Base-by-base conservation (phyloP, 1,284 basidiomycete species). In the Thecaphora thlaspeos region DNA sequence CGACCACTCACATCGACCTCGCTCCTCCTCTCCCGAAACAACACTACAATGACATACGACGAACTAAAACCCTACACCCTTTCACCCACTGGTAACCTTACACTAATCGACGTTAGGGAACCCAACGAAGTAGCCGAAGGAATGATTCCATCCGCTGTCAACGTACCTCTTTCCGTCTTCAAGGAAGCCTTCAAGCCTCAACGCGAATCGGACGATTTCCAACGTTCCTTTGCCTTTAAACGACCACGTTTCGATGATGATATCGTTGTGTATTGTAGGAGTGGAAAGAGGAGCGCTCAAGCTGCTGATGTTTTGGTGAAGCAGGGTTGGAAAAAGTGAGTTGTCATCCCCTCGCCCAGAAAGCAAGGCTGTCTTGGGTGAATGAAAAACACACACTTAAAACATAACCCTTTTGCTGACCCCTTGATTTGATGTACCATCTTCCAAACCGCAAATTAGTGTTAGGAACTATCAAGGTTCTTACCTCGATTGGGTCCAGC, bases 81-180 rank as follows among this genome's bases (percentile, higher is more conserved):
- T 70, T 86, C 85, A 68, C 94, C 94, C 0, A 86, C 82, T 24
- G 84, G 86, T 32, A 91, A 68, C 10, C 61, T 75, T 28, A 65
- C 63, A 23, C 49, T 63, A 48, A 61, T 77, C 75, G 80, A 99
- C 78, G 93, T 98, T 8, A 87, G 95, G 28, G 95, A 98, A 79
- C 88, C 88, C 3, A 86, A 91, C 65, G 95, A 98, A 79, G 90
- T 93, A 32, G 84, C 88, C 2, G 89, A 94, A 78, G 94, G 95
- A 24, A 89, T 89, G 75, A 96, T 99, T 71, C 95, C 95, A 3
- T 92, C 90, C 12, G 85, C 93, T 5, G 91, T 98, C 71, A 93
- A 94, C 78, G 81, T 99, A 14, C 94, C 95, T 7, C 84, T 98
- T 21, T 89, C 89, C 4, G 83, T 84, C 19, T 84, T 98, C 48